A percentile compares a stretch with the other conserved stretches of the same genome.
Evolutionary conservation across 345 rosid species (phyloP).

Genomic region (Leavenworthia alabamica): DNA sequence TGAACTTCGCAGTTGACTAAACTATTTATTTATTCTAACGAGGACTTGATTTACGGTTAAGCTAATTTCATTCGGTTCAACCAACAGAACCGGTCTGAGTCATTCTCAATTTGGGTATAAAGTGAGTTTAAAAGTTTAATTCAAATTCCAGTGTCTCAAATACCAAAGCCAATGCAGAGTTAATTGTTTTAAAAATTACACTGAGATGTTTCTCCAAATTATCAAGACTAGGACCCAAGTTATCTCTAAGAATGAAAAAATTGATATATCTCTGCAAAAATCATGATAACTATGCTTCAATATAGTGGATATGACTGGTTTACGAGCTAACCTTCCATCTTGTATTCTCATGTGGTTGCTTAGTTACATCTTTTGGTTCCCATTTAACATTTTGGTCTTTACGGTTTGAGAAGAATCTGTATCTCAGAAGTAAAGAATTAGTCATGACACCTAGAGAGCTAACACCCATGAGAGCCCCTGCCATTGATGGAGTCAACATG

Average conservation of each 20-base stretch:
- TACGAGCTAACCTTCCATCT: slow-evolving; percentile 24
- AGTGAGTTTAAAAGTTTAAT: too few relatives aligned
- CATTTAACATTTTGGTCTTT: slow-evolving; percentile 17
- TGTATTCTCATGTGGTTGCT: slow-evolving; percentile 18
- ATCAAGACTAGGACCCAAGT: not conserved
- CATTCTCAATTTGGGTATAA: too few relatives aligned
- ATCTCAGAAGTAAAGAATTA: slow-evolving; percentile 71
- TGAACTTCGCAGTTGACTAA: too few relatives aligned
- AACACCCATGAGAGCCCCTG: slow-evolving; percentile 94
- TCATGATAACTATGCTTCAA: not conserved
- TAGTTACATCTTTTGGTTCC: slow-evolving; percentile 26
- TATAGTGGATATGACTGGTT: not conserved
- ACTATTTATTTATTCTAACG: too few relatives aligned
- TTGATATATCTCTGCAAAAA: slow-evolving; percentile 11
- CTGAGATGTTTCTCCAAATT: not conserved
- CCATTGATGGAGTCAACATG: slow-evolving; percentile 87
- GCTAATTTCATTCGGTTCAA: too few relatives aligned
- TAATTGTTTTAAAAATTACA: not conserved
- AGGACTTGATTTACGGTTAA: too few relatives aligned
- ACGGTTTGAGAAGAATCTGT: slow-evolving; percentile 49
- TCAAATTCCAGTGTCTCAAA: not conserved
- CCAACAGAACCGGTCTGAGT: too few relatives aligned
- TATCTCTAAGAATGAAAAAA: not conserved
- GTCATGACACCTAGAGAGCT: slow-evolving; percentile 95
- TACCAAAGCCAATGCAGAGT: not conserved